Base-by-base conservation (phyloP, 768 basidiomycete genomes). In the Lactarius tabidus region DNA sequence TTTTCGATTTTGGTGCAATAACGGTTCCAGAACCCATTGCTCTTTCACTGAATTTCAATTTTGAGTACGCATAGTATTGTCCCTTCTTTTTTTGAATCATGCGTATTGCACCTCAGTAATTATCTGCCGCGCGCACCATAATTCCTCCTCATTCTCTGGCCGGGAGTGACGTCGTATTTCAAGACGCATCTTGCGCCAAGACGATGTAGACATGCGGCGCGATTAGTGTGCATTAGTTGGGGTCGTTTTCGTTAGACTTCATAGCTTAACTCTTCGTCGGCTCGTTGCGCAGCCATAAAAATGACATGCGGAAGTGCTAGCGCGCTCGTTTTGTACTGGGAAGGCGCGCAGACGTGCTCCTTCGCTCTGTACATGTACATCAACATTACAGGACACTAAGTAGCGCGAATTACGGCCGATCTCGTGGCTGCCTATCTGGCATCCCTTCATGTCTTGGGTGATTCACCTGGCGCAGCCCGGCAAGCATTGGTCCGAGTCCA, bases 31-130 rank as follows among this genome's bases (percentile, higher is more conserved):
- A 45, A 45, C 51, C 69, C 17, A 78, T 82, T 15, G 69, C 70
- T 6, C 4, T 74, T 84, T 2, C 74, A 73, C 56, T 79, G 77
- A 62, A 84, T 82, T 33, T 81, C 74, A 83, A 14, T 73, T 79
- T 57, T 81, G n/a, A n/a, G n/a, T n/a, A n/a, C n/a, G n/a, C n/a
- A n/a, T n/a, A n/a, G n/a, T n/a, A 78, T 55, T 76, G 3, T 10
- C 6, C 36, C 36, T 7, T 36, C 36, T 7, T 12, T 36, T 7
- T 36, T 12, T 36, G 33, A 33, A 33, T 8, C 33, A 83, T 9
- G 75, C 62, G 1, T 83, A 83, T 41, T 41, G 3, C 17, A 2
- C 39, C 15, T 41, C 39, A 8, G 41, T 20, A 43, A 7, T 43
- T 43, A 43, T 43, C 18, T 43, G 41, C 41, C 20, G 20, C 20